Evolutionary conservation across 2,329 filamentous ascomycete species (phyloP).

Genomic region (Pezicula radicicola): DNA sequence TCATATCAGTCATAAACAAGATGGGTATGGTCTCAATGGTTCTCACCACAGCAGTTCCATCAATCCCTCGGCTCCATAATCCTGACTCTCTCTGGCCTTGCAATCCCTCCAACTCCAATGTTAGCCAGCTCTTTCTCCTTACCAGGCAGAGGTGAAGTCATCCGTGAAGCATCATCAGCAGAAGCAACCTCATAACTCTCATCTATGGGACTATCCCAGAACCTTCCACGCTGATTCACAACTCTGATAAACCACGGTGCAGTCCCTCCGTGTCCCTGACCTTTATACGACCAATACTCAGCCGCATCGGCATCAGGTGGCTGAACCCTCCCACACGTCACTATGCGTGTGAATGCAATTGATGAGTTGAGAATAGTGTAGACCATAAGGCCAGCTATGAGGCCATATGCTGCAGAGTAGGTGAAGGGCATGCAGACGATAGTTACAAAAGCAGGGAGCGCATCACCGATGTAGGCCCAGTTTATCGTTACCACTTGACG

Average conservation of each 20-base stretch:
- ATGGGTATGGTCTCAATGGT: no score
- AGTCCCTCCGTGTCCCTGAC: slow-evolving; percentile 43
- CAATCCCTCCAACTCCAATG: background rate
- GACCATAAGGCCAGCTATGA: slow-evolving; percentile 61
- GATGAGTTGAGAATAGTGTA: slow-evolving; percentile 52
- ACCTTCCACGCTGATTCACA: slow-evolving; percentile 10
- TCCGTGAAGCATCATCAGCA: background rate
- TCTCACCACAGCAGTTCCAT: no score
- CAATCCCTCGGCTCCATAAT: no score
- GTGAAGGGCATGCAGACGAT: slow-evolving; percentile 75
- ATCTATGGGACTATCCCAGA: slow-evolving; percentile 14
- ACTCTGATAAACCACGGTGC: slow-evolving; percentile 51
- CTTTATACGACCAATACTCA: slow-evolving; percentile 51
- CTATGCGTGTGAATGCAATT: slow-evolving; percentile 46
- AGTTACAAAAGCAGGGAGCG: slow-evolving; percentile 72
- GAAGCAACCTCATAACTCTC: background rate
- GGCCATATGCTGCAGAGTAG: slow-evolving; percentile 74
- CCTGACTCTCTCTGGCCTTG: background rate
- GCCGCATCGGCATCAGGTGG: slow-evolving; percentile 52
- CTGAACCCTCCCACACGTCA: slow-evolving; percentile 42
- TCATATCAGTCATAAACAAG: no score
- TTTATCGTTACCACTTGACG: slow-evolving; percentile 72
- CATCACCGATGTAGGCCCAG: slow-evolving; percentile 74
- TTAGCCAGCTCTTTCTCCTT: background rate
- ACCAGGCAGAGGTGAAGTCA: no score